Base-by-base conservation (phyloP, 2,329 filamentous ascomycete genomes). In the Onygenales sp. region DNA sequence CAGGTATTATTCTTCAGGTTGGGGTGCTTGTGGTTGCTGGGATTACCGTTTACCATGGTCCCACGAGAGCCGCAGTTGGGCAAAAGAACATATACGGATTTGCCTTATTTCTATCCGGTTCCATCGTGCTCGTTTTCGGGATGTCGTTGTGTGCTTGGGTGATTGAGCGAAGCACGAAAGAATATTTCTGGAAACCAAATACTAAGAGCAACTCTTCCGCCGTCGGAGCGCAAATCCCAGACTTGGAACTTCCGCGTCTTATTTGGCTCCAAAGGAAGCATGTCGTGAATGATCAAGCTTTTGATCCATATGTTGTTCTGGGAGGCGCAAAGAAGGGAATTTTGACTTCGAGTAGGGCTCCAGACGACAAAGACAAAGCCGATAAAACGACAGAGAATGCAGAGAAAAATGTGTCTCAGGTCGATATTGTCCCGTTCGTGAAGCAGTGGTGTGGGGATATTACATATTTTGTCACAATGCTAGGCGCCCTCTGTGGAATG, bases 401-500 rank as follows among this genome's bases (percentile, higher is more conserved):
- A n/a, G 36, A n/a, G 36, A n/a, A 44, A 17, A 44, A 3, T 21
- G 10, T 14, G 6, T 44, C 42, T 44, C 14, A 9, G 14, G 10
- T 11, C 27, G 9, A 14, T 13, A 44, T 11, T 9, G 14, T 44
- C 42, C 8, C 49, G n/a, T 53, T 59, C 1, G 56, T 63, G 8
- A 39, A 39, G 6, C 36, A 10, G 36, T 39, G 3, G 36, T 39
- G 9, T 39, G 36, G 13, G 36, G 36, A 39, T n/a, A n/a, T 39
- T 39, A 39, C 36, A 10, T 9, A n/a, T 39, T 39, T 39, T 39
- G 13, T 39, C 36, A 39, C 36, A n/a, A 39, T 39, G 36, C 36
- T 39, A n/a, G 63, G 57, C 3, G 54, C 57, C 2, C 8, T 56
- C 0, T 43, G 63, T 27, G 49, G 53, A 3, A 37, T 66, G 6